Evolutionary conservation across 495 filamentous ascomycete species (phyloP).

Genomic region (Talaromyces thailandensis): DNA sequence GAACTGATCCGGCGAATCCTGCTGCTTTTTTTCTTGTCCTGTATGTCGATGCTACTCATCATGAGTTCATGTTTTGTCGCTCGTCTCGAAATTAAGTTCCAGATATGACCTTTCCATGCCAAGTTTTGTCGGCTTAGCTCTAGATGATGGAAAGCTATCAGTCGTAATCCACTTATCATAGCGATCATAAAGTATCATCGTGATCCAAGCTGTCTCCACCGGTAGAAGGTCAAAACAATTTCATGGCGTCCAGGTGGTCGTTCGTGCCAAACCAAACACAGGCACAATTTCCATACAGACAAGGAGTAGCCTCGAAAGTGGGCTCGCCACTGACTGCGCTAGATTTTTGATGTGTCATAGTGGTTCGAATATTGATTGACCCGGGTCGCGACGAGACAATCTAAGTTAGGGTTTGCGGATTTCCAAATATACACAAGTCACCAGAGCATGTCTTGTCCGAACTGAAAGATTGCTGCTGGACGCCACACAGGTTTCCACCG

Average conservation of each 20-base stretch:
- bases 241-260: neutral
- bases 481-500: neutral
- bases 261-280: conserved; percentile 23
- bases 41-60: neutral
- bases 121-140: neutral
- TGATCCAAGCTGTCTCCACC: neutral
- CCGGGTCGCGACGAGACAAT: neutral
- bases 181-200: neutral
- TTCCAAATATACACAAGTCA: neutral
- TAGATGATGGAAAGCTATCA: no score
- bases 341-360: neutral
- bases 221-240: neutral
- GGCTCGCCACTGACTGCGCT: neutral
- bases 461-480: neutral
- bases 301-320: neutral
- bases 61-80: conserved; percentile 1
- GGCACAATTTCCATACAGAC: conserved; percentile 17
- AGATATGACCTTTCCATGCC: neutral
- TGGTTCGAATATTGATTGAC: neutral
- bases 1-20: neutral
- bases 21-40: neutral
- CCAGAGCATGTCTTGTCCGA: neutral
- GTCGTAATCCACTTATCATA: neutral
- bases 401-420: neutral
- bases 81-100: neutral